Percentiles rank a stretch among this genome's conserved stretches.
These are phyloP conservation scores for Lactifluus rugatus DNA, from an alignment of 768 basidiomycete genomes.

Conservation along the genomic window DNA sequence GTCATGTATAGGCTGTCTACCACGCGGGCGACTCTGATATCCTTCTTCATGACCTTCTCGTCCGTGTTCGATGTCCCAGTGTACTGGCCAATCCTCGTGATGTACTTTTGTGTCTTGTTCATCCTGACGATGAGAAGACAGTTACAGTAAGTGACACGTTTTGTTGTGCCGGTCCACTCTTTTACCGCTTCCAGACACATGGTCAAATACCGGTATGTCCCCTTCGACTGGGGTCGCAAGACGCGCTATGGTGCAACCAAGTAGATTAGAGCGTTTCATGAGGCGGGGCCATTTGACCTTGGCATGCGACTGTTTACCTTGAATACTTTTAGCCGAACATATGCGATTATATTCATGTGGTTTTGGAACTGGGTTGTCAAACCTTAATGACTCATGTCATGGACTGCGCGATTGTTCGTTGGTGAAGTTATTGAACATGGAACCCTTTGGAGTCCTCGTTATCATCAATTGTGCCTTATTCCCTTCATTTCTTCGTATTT, in stretches of 20 bases:
- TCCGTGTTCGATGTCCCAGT: constrained; percentile 91
- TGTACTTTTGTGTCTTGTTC: constrained; percentile 95
- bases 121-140: constrained; percentile 92
- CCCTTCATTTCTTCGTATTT: background rate
- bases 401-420: background rate
- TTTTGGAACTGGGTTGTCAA: background rate
- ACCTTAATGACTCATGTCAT: background rate
- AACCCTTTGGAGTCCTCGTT: background rate
- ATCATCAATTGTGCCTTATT: background rate
- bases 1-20: constrained; percentile 62
- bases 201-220: constrained; percentile 97
- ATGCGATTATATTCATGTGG: background rate
- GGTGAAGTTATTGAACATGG: background rate
- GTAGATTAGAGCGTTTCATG: constrained; percentile 24
- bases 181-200: constrained; percentile 61
- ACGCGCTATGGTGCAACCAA: constrained; percentile 63
- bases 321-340: background rate
- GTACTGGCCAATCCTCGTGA: constrained; percentile 96
- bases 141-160: constrained; percentile 65
- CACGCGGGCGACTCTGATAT: constrained; percentile 79
- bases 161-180: background rate
- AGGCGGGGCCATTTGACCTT: background rate
- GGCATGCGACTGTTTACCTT: background rate
- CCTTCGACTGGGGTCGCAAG: constrained; percentile 94
- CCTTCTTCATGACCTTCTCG: constrained; percentile 72